Evolutionary conservation across 2,329 filamentous ascomycete genomes (phyloP).

Genomic region (Pseudocercospora eumusae): DNA sequence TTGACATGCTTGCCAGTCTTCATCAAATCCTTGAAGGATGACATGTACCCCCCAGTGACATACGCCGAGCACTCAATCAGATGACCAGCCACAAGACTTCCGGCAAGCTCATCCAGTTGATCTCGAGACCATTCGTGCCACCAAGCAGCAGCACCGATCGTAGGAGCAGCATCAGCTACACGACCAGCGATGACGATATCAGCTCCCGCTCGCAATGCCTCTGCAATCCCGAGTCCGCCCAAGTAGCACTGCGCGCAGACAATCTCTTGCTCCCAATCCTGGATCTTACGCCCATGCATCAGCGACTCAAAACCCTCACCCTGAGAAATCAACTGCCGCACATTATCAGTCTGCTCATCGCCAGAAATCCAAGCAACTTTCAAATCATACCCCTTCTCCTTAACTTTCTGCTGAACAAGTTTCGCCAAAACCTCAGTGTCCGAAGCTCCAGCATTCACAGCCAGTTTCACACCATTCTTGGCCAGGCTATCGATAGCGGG

Average conservation of each 20-base stretch:
- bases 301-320: constrained; percentile 23
- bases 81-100: constrained; percentile 44
- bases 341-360: constrained; percentile 40
- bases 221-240: constrained; percentile 44
- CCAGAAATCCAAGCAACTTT: constrained; percentile 51
- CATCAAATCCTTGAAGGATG: constrained; percentile 43
- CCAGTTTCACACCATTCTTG: constrained; percentile 47
- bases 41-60: constrained; percentile 44
- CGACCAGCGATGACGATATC: constrained; percentile 47
- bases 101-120: constrained; percentile 42
- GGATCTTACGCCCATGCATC: constrained; percentile 24
- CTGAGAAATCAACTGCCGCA: constrained; percentile 18
- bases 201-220: constrained; percentile 42
- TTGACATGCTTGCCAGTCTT: constrained; percentile 39
- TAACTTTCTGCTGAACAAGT: constrained; percentile 43
- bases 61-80: constrained; percentile 47
- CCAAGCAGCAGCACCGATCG: constrained; percentile 45
- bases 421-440: constrained; percentile 47
- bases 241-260: constrained; percentile 33
- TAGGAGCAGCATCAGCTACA: constrained; percentile 46
- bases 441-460: constrained; percentile 49
- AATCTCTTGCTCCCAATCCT: constrained; percentile 25
- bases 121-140: constrained; percentile 45
- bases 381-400: constrained; percentile 43
- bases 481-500: constrained; percentile 44